A percentile compares a stretch with the other conserved stretches of the same genome.
These are phyloP conservation scores for Dictyostelium firmibasis DNA, from an alignment of 78 protist genomes.

Conservation along the genomic window DNA sequence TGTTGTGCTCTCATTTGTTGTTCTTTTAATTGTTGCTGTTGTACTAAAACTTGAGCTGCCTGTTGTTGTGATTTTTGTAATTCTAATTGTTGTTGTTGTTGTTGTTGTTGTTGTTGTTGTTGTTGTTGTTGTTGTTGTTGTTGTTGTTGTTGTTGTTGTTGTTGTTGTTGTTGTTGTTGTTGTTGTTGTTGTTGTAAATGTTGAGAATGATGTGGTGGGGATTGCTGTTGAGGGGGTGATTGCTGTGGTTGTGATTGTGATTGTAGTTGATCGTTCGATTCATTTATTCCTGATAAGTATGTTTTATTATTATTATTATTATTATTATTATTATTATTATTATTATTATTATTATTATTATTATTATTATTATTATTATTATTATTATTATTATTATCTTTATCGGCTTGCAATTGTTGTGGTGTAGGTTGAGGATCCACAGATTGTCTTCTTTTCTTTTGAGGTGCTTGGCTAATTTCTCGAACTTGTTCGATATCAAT, in stretches of 20 bases:
- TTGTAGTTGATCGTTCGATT: neutral
- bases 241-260: neutral
- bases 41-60: neutral
- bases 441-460: conserved; percentile 48
- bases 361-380: neutral
- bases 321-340: neutral
- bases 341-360: neutral
- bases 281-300: neutral
- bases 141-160: neutral
- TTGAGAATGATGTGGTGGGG: neutral
- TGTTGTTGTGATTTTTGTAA: neutral
- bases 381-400: neutral
- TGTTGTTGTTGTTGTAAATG: neutral
- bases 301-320: neutral
- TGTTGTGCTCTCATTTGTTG: neutral
- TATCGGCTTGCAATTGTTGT: neutral
- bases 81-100: neutral
- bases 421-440: neutral
- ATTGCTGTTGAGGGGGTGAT: too few relatives aligned
- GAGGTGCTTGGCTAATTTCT: conserved; percentile 4
- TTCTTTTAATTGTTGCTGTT: neutral
- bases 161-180: neutral
- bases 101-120: neutral
- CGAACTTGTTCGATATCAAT: conserved; percentile 46
- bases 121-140: neutral